These are phyloP conservation scores for Nakaseomyces sp. DNA, from an alignment of 1,139 yeast species.

Conservation along the genomic window DNA sequence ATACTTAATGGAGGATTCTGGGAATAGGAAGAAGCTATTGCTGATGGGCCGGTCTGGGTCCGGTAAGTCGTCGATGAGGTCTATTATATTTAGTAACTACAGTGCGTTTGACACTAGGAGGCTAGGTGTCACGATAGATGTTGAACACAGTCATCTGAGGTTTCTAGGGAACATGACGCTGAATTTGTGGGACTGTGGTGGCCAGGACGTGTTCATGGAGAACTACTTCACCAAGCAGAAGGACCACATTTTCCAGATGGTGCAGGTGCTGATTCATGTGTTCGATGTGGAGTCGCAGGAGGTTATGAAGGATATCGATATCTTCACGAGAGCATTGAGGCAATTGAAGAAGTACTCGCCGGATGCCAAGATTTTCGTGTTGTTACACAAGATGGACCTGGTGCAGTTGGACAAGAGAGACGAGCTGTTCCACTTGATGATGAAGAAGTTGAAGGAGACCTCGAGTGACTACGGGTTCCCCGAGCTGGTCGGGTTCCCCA, in stretches of 20 bases:
- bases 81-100: constrained; percentile 88
- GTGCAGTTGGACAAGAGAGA: constrained; percentile 82
- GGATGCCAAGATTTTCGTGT: constrained; percentile 81
- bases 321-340: constrained; percentile 74
- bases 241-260: constrained; percentile 90
- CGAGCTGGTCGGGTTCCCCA: constrained; percentile 78
- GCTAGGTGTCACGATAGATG: constrained; percentile 94
- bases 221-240: constrained; percentile 81
- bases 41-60: constrained; percentile 88
- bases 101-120: constrained; percentile 95
- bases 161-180: constrained; percentile 92
- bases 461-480: constrained; percentile 69
- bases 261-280: constrained; percentile 93
- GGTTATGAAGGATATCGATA: constrained; percentile 86
- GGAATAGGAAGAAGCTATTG: constrained; percentile 29
- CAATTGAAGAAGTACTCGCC: constrained; percentile 83
- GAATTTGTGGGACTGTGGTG: constrained; percentile 97
- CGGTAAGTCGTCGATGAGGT: constrained; percentile 95
- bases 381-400: constrained; percentile 92
- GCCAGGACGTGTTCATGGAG: constrained; percentile 95
- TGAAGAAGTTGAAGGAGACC: constrained; percentile 69
- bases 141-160: constrained; percentile 88
- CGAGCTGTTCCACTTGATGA: constrained; percentile 74
- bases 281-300: constrained; percentile 93
- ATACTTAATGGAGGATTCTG: constrained; percentile 7